phyloP scores from a whole-genome alignment of 352 stramenopile species.

The Globisporangium polare region DNA sequence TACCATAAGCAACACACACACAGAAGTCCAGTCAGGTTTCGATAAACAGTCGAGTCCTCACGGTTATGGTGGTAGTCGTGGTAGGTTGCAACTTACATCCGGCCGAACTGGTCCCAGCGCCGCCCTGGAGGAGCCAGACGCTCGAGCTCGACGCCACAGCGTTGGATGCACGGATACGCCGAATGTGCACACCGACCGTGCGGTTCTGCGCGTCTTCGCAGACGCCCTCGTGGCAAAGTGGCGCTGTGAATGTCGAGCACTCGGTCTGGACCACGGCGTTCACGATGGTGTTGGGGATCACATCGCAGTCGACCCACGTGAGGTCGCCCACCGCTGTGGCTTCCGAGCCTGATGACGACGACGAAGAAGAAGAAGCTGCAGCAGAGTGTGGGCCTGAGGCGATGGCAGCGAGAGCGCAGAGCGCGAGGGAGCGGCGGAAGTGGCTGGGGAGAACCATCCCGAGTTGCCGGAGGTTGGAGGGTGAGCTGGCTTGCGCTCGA shows the following conservation, averaged over 20 bases:
- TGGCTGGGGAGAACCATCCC: neutral
- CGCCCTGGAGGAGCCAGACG: slow-evolving; percentile 48
- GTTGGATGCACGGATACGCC: slow-evolving; percentile 27
- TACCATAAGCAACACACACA: neutral
- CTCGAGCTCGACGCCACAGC: slow-evolving; percentile 4
- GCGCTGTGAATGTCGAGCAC: slow-evolving; percentile 32
- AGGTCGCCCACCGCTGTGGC: too few relatives aligned
- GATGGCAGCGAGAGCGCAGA: neutral
- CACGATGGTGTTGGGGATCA: neutral
- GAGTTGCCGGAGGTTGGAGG: neutral
- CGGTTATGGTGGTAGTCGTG: too few relatives aligned
- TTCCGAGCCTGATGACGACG: neutral
- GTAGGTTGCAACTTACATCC: slow-evolving; percentile 20
- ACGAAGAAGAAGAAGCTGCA: neutral
- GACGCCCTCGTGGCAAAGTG: slow-evolving; percentile 34
- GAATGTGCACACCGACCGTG: slow-evolving; percentile 43
- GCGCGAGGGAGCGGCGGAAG: neutral
- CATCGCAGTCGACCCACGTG: neutral
- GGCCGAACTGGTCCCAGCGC: slow-evolving; percentile 33
- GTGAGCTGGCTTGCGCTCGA: neutral
- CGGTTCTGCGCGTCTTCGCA: slow-evolving; percentile 27
- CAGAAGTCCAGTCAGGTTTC: neutral
- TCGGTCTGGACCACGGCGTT: slow-evolving; percentile 16
- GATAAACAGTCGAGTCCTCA: neutral
- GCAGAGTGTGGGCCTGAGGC: neutral